Percentiles rank a stretch among this genome's conserved stretches.
Evolutionary conservation across 305 asterid genomes (phyloP).

Genomic region (Solanum chacoense): DNA sequence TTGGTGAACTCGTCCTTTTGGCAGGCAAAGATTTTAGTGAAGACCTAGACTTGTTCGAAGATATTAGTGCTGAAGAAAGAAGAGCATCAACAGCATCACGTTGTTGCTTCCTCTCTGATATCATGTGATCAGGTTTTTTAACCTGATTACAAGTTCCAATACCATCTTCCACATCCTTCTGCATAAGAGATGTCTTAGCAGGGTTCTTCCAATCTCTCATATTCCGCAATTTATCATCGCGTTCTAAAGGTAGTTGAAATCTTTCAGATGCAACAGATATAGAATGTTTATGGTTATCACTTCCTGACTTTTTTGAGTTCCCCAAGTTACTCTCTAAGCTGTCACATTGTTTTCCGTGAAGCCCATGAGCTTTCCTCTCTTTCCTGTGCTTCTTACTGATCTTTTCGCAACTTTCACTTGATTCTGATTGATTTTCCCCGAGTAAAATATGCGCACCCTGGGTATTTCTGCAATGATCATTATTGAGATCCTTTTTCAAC

Average conservation of each 20-base stretch:
- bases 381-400: conserved; percentile 21
- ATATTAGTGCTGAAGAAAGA: conserved; percentile 82
- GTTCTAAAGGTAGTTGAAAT: conserved; percentile 18
- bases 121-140: conserved; percentile 25
- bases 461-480: conserved; percentile 11
- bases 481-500: conserved; percentile 16
- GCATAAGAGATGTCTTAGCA: conserved; percentile 29
- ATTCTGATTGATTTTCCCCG: conserved; percentile 22
- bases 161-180: conserved; percentile 24
- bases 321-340: conserved; percentile 10
- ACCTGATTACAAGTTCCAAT: conserved; percentile 29
- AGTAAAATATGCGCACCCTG: conserved; percentile 16
- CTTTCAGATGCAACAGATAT: conserved; percentile 21
- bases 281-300: conserved; percentile 23
- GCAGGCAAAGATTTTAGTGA: conserved; percentile 32
- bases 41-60: conserved; percentile 65
- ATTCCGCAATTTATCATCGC: conserved; percentile 17
- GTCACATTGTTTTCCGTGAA: conserved; percentile 12
- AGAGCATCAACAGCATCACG: conserved; percentile 94
- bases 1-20: conserved; percentile 31
- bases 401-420: conserved; percentile 12
- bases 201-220: conserved; percentile 14
- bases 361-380: conserved; percentile 12
- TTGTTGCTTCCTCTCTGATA: conserved; percentile 66
- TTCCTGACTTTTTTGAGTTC: conserved; percentile 25